A percentile compares a stretch with the other conserved stretches of the same genome.
Conservation (phyloP, 78 protist species). For the Dictyostelium purpureum region DNA sequence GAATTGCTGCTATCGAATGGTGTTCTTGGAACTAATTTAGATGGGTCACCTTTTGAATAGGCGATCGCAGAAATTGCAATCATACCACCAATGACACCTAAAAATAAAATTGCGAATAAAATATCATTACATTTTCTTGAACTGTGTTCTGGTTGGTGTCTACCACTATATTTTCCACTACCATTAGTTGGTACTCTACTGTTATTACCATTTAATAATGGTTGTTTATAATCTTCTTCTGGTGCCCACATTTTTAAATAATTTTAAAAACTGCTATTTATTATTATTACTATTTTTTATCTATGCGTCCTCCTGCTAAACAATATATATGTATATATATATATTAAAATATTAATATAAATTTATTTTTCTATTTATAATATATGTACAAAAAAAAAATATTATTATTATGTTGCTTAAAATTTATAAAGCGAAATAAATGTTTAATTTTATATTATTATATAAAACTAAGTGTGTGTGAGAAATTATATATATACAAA, state of each 20-base stretch:
- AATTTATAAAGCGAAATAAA: no score
- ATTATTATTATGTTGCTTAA: no score
- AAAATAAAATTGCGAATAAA: slow-evolving; percentile 33
- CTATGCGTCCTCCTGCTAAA: no score
- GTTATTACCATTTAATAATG: slow-evolving; percentile 34
- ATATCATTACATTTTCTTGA: slow-evolving; percentile 72
- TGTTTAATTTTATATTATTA: no score
- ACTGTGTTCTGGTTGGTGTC: background rate
- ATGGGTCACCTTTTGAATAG: slow-evolving; percentile 61
- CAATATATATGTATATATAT: no score
- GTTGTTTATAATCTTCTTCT: slow-evolving; percentile 64
- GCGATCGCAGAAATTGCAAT: slow-evolving; percentile 35
- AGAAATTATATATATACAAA: no score
- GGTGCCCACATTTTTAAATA: slow-evolving; percentile 79
- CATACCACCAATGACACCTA: slow-evolving; percentile 41
- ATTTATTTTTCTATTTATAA: no score
- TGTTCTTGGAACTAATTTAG: slow-evolving; percentile 29
- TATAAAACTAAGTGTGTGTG: background rate
- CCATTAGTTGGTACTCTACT: background rate
- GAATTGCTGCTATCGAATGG: background rate
- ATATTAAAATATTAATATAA: no score
- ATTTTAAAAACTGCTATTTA: no score
- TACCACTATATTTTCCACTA: background rate
- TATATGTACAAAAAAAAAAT: no score
- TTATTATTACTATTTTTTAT: no score